These are phyloP conservation scores for Ziziphus jujuba DNA, from an alignment of 306 rosid species.

Conservation along the genomic window DNA sequence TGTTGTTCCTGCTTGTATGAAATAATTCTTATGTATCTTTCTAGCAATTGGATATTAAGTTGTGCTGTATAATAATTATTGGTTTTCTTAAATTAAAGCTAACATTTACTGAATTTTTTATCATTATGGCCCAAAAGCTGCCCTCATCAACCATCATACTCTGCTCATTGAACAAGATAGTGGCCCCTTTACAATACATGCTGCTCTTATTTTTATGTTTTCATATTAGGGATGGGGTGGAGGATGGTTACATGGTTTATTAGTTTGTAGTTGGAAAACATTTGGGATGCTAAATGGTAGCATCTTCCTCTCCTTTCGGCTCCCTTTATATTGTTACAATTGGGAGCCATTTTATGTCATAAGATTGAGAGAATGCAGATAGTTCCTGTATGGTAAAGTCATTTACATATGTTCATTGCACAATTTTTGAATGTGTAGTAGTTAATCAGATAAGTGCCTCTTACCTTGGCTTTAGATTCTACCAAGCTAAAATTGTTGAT, in stretches of 20 bases:
- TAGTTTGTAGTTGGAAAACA: not conserved
- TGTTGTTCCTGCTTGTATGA: no score
- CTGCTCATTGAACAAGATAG: not conserved
- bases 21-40: no score
- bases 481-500: constrained; percentile 5
- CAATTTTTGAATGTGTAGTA: not conserved
- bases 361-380: not conserved
- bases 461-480: not conserved
- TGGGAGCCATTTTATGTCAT: not conserved
- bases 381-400: no score
- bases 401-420: no score
- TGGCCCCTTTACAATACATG: not conserved
- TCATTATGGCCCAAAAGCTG: no score
- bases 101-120: no score
- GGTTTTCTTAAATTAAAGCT: no score
- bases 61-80: no score
- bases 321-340: not conserved
- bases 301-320: not conserved
- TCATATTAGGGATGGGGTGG: not conserved
- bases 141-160: not conserved
- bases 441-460: not conserved
- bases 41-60: no score
- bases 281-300: not conserved
- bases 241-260: not conserved
- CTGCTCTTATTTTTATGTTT: not conserved